A percentile compares a stretch with the other conserved stretches of the same genome.
Evolutionary conservation across 2,329 filamentous ascomycete species (phyloP).

Genomic region (Botryosphaeria dothidea): DNA sequence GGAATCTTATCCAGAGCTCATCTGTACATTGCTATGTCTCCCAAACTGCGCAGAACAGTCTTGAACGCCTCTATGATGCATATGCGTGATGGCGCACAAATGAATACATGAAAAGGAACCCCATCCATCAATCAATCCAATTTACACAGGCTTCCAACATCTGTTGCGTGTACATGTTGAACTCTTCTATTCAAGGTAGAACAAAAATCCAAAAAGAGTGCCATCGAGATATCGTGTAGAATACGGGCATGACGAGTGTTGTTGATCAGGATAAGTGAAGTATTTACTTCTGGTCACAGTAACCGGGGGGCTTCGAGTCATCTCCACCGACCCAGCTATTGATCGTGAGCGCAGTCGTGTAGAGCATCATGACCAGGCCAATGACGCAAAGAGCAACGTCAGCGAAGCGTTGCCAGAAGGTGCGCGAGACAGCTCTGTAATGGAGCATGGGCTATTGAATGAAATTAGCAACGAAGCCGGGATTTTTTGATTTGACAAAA

Average conservation of each 20-base stretch:
- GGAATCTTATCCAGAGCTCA: neutral
- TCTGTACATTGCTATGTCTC: neutral
- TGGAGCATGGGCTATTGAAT: constrained; percentile 78
- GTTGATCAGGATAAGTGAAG: neutral
- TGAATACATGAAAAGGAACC: neutral
- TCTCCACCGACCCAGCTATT: constrained; percentile 76
- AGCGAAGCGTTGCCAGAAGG: constrained; percentile 63
- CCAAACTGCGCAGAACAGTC: neutral
- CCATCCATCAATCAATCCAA: neutral
- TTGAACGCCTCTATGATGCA: constrained; percentile 16
- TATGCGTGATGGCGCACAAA: neutral
- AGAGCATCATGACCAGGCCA: constrained; percentile 83
- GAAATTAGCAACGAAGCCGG: constrained; percentile 33
- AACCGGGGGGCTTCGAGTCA: constrained; percentile 57
- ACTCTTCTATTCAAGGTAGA: neutral
- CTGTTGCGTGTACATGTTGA: neutral
- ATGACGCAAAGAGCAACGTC: constrained; percentile 80
- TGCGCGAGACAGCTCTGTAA: constrained; percentile 75
- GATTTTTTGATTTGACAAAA: constrained; percentile 27
- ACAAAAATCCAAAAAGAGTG: neutral
- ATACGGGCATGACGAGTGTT: neutral
- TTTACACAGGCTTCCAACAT: neutral
- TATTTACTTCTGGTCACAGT: constrained; percentile 55
- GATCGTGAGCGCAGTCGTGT: constrained; percentile 85
- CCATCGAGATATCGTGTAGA: neutral